phyloP scores from a whole-genome alignment of 75 land plant species.

The Larix kaempferi region DNA sequence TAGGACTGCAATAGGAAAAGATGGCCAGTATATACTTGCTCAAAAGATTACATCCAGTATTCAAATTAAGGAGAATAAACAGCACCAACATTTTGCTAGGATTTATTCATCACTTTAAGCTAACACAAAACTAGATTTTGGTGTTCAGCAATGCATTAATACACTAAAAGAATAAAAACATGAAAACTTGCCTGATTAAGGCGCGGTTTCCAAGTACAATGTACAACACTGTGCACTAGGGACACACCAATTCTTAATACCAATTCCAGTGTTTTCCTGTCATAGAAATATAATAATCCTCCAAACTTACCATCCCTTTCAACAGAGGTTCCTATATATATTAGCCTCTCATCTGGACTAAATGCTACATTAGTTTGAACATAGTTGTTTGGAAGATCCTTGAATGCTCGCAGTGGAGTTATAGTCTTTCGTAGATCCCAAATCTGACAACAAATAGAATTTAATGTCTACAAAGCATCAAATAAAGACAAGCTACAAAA shows the following conservation, averaged over 20 bases:
- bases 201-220: slow-evolving; percentile 89
- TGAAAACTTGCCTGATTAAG: slow-evolving; percentile 75
- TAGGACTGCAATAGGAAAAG: too few relatives aligned
- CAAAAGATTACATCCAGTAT: too few relatives aligned
- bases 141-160: too few relatives aligned
- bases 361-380: slow-evolving; percentile 85
- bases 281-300: slow-evolving; percentile 64
- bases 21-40: too few relatives aligned
- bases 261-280: slow-evolving; percentile 73
- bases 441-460: slow-evolving; percentile 44
- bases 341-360: slow-evolving; percentile 92
- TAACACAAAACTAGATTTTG: too few relatives aligned
- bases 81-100: too few relatives aligned
- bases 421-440: slow-evolving; percentile 89
- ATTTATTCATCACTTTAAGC: too few relatives aligned
- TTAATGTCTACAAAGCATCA: neutral
- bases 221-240: slow-evolving; percentile 75
- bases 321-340: slow-evolving; percentile 90
- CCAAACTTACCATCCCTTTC: slow-evolving; percentile 46
- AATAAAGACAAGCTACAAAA: neutral
- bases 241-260: slow-evolving; percentile 89
- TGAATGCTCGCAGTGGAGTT: slow-evolving; percentile 59
- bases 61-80: too few relatives aligned
- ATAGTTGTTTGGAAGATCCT: slow-evolving; percentile 80
- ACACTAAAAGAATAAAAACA: too few relatives aligned